A percentile compares a stretch with the other conserved stretches of the same genome.
Evolutionary conservation across 202 grass and related monocot genomes (phyloP).

Genomic region (Zoysia matrella): DNA sequence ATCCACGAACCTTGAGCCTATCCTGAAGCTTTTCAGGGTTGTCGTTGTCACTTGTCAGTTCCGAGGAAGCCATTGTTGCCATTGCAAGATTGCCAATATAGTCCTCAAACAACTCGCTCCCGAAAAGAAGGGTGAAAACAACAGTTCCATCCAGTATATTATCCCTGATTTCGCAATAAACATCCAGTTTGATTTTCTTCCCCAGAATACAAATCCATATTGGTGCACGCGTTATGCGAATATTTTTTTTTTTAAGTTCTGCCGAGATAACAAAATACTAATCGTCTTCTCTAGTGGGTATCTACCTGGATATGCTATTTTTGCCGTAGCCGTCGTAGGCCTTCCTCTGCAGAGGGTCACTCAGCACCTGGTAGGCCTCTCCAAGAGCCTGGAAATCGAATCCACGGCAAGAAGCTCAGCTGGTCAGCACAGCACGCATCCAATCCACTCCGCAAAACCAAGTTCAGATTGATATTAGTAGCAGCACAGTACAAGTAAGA

Average conservation of each 20-base stretch:
- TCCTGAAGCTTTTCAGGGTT: conserved; percentile 92
- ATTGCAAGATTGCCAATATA: conserved; percentile 91
- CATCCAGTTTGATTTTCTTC: neutral
- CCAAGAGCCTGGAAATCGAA: conserved; percentile 65
- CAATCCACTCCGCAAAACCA: neutral
- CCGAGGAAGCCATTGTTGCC: conserved; percentile 87
- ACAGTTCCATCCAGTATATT: conserved; percentile 90
- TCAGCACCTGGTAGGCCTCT: conserved; percentile 96
- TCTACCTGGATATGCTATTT: conserved; percentile 74
- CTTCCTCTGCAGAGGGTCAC: conserved; percentile 88
- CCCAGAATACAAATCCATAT: neutral
- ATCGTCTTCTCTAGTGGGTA: neutral
- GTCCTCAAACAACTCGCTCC: conserved; percentile 92
- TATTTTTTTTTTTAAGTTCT: neutral
- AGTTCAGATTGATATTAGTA: neutral
- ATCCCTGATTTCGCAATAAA: conserved; percentile 49
- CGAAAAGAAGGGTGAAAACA: conserved; percentile 93
- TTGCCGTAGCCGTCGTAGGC: conserved; percentile 91
- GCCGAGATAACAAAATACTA: neutral
- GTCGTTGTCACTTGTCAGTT: conserved; percentile 69
- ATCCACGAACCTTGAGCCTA: conserved; percentile 73
- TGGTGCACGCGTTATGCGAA: neutral
- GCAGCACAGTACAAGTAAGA: neutral
- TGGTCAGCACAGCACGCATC: conserved; percentile 5
- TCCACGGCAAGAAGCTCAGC: conserved; percentile 29